Evolutionary conservation across 2,329 filamentous ascomycete species (phyloP), one percentile per base, ranked within the genome.

Genomic region (Fusarium sp.): DNA sequence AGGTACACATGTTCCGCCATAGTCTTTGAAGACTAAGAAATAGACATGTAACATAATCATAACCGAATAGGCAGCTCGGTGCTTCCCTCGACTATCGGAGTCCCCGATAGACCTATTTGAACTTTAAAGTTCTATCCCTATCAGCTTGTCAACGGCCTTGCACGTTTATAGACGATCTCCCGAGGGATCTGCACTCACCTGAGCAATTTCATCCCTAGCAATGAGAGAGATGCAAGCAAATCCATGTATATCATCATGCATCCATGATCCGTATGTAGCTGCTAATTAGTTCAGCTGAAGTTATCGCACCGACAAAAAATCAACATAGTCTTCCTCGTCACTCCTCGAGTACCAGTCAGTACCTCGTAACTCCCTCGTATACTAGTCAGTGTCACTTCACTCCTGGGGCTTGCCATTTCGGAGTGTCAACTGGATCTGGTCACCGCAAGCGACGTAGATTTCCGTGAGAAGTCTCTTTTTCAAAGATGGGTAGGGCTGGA

Each of bases 401-500:
- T 25, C 29, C 21, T 17, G 21, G 21, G 27, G n/a, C 20, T 15
- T 40, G 4, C 10, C 4, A 0, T n/a, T 8, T 14, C 36, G 17
- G 35, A 49, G n/a, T 29, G 35, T 15, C 10, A 15, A 4, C 11
- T 43, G 6, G 14, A 6, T 33, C 31, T 14, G 1, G 4, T 7
- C 21, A 20, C 40, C 31, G 27, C 31, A 58, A 14, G 23, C 51
- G 21, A 21, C 29, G 9, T 18, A 27, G 17, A 70, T 41, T 11
- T 51, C 67, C 5, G 60, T 20, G 6, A 69, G 45, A 0, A 73
- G 48, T 15, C 71, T 59, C 9, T 51, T 18, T 29, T 59, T 55
- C 4, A 73, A 29, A 11, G 59, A 67, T 5, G 66, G 52, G 21
- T 66, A 73, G 3, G 72, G 72, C 18, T 59, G 45, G 18, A 61